These are phyloP conservation scores for Calonectria leucothoes DNA, from an alignment of 2,329 filamentous ascomycete genomes.

Conservation along the genomic window DNA sequence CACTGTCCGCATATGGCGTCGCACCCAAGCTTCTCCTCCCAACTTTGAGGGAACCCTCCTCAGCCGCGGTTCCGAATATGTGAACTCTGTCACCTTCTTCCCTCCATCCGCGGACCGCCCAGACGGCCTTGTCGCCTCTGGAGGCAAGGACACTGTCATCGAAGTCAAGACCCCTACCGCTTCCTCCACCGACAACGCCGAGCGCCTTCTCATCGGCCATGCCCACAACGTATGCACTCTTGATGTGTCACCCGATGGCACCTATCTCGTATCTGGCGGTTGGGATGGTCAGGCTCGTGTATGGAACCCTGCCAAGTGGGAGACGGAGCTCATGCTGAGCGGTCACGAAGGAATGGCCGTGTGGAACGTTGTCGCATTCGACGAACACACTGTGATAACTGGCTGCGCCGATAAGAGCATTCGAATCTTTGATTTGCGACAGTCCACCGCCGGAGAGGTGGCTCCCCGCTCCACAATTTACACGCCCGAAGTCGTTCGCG, in stretches of 20 bases:
- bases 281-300: conserved; percentile 92
- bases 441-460: conserved; percentile 65
- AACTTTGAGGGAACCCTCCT: conserved; percentile 82
- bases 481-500: conserved; percentile 86
- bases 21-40: conserved; percentile 72
- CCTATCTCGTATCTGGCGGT: conserved; percentile 86
- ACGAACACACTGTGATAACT: conserved; percentile 85
- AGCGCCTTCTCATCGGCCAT: conserved; percentile 88
- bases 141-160: conserved; percentile 92
- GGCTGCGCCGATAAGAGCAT: conserved; percentile 92
- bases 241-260: conserved; percentile 79
- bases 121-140: conserved; percentile 86
- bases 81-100: conserved; percentile 86
- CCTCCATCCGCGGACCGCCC: conserved; percentile 76
- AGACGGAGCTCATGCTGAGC: conserved; percentile 75
- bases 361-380: conserved; percentile 90
- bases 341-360: conserved; percentile 83
- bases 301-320: conserved; percentile 90
- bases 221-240: conserved; percentile 88
- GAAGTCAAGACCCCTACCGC: conserved; percentile 83
- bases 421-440: conserved; percentile 81
- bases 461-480: conserved; percentile 67
- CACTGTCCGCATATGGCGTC: conserved; percentile 88
- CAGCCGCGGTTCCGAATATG: conserved; percentile 83
- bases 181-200: conserved; percentile 78